Percentiles rank a stretch among this genome's conserved stretches.
These are phyloP conservation scores for Nemania bipapillata DNA, from an alignment of 2,329 filamentous ascomycete genomes.

Conservation along the genomic window DNA sequence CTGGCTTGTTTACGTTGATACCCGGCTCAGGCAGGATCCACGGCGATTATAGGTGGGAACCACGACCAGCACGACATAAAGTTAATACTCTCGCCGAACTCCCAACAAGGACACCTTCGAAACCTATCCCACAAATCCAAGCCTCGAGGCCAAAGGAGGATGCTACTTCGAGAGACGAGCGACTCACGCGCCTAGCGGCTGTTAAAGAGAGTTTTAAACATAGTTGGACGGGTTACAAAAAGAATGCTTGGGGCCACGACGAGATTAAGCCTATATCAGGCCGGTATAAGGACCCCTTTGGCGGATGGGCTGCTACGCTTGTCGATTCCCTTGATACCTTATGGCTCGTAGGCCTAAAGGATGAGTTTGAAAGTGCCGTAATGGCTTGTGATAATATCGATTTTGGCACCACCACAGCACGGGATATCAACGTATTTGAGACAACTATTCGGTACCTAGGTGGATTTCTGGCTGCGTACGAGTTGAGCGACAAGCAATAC, in stretches of 20 bases:
- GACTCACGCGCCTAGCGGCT: slow-evolving; percentile 56
- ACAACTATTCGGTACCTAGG: slow-evolving; percentile 78
- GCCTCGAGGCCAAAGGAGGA: slow-evolving; percentile 62
- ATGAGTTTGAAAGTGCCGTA: slow-evolving; percentile 73
- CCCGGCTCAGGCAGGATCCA: slow-evolving; percentile 19
- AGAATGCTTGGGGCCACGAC: slow-evolving; percentile 71
- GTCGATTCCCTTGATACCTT: slow-evolving; percentile 76
- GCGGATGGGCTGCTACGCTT: slow-evolving; percentile 74
- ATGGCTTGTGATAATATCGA: slow-evolving; percentile 68
- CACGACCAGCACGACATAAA: slow-evolving; percentile 52
- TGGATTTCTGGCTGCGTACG: slow-evolving; percentile 75
- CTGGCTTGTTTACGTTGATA: slow-evolving; percentile 36
- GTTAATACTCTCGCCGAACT: slow-evolving; percentile 51
- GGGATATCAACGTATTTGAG: slow-evolving; percentile 73
- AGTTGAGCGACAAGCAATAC: slow-evolving; percentile 67
- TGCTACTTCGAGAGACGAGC: slow-evolving; percentile 49
- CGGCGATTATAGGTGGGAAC: slow-evolving; percentile 48
- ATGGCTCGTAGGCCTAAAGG: slow-evolving; percentile 75
- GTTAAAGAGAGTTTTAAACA: slow-evolving; percentile 64
- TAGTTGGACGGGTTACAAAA: slow-evolving; percentile 70
- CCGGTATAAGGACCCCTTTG: slow-evolving; percentile 66
- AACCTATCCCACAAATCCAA: slow-evolving; percentile 70
- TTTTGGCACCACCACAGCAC: slow-evolving; percentile 64
- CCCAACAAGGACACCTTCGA: slow-evolving; percentile 56
- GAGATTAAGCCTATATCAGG: slow-evolving; percentile 69